Conservation (phyloP, 495 filamentous ascomycete species). For the Clavariopsis aquatica region DNA sequence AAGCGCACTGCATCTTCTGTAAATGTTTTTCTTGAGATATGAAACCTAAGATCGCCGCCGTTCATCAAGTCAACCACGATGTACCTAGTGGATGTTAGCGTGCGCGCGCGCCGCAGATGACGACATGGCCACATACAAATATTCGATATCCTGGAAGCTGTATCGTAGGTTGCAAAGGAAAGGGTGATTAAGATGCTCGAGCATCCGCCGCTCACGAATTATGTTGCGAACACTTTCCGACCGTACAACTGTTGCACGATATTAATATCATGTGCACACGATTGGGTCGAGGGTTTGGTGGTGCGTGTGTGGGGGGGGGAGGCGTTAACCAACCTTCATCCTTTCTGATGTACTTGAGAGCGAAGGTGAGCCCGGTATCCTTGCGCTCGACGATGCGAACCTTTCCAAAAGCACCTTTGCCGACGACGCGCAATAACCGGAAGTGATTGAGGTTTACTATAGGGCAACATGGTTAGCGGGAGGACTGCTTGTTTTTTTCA, state of each 20-base stretch:
- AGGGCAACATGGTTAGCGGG: conserved; percentile 4
- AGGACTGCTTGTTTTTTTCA: background rate
- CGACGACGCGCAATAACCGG: conserved; percentile 89
- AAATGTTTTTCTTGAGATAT: conserved; percentile 96
- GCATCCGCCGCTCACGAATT: conserved; percentile 93
- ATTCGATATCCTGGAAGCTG: conserved; percentile 98
- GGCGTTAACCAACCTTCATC: conserved; percentile 76
- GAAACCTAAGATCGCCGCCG: conserved; percentile 93
- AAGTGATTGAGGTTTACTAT: conserved; percentile 97
- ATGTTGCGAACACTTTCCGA: conserved; percentile 98
- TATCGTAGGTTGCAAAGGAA: conserved; percentile 99
- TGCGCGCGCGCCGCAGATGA: background rate
- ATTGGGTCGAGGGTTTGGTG: conserved; percentile 10
- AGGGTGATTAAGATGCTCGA: conserved; percentile 95
- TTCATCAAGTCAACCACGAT: conserved; percentile 98
- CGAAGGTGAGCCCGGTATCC: conserved; percentile 90
- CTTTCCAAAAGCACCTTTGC: conserved; percentile 97
- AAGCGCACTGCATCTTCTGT: conserved; percentile 96
- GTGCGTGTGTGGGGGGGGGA: too few species aligned
- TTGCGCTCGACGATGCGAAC: conserved; percentile 98
- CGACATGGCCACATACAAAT: conserved; percentile 67
- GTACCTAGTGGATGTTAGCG: conserved; percentile 63
- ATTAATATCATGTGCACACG: conserved; percentile 31
- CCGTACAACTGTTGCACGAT: conserved; percentile 71
- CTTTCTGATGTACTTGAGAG: conserved; percentile 97